Percentiles rank a stretch among this genome's conserved stretches.
phyloP scores from a whole-genome alignment of 345 rosid species.

The Corymbia maculata region DNA sequence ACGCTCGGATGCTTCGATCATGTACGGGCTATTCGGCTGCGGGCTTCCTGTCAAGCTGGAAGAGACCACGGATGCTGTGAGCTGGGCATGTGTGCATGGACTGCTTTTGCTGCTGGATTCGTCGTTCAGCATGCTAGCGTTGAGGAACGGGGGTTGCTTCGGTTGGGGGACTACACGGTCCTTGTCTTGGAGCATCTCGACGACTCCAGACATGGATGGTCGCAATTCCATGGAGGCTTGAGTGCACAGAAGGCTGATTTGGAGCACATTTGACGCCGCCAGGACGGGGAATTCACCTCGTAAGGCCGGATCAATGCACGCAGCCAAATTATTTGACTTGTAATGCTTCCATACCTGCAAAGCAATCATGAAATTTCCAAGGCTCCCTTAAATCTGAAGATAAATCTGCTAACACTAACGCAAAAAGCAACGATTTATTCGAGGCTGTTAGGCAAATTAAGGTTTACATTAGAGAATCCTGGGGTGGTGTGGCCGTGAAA shows the following conservation, averaged over 20 bases:
- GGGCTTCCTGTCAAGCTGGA: background rate
- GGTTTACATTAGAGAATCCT: background rate
- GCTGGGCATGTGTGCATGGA: background rate
- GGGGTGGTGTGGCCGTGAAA: background rate
- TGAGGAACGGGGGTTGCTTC: slow-evolving; percentile 71
- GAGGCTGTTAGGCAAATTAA: background rate
- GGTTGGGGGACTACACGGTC: slow-evolving; percentile 33
- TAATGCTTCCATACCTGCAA: slow-evolving; percentile 62
- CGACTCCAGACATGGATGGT: slow-evolving; percentile 49
- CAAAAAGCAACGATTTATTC: background rate
- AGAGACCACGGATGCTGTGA: background rate
- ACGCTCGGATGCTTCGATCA: too few relatives aligned
- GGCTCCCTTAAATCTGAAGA: background rate
- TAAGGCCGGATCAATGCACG: slow-evolving; percentile 30
- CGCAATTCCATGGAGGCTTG: slow-evolving; percentile 51
- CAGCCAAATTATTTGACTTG: slow-evolving; percentile 18
- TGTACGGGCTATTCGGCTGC: too few relatives aligned
- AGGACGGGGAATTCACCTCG: slow-evolving; percentile 8
- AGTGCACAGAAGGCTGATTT: slow-evolving; percentile 65
- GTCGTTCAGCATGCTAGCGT: slow-evolving; percentile 40
- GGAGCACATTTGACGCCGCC: slow-evolving; percentile 43
- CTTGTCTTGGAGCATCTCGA: slow-evolving; percentile 30
- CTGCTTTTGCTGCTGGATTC: slow-evolving; percentile 1
- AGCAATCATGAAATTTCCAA: background rate
- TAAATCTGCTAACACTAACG: background rate